Percentiles rank a stretch among this genome's conserved stretches.
Evolutionary conservation across 768 basidiomycete genomes (phyloP).

Genomic region (Cyathus striatus): DNA sequence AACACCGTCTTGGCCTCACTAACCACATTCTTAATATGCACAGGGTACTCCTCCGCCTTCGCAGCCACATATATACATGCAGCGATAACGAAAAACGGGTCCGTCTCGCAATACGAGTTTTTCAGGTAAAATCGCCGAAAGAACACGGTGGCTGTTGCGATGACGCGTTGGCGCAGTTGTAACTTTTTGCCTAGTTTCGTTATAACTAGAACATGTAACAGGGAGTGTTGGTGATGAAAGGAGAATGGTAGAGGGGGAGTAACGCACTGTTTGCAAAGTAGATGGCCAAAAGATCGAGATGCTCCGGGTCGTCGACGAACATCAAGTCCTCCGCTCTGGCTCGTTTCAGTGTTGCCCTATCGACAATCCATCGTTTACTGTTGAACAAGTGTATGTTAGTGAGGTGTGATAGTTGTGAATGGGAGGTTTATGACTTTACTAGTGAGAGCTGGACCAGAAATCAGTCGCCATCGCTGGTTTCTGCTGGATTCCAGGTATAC

Average conservation of each 20-base stretch:
- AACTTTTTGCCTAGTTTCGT: slow-evolving; percentile 84
- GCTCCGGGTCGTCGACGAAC: slow-evolving; percentile 75
- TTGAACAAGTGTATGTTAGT: slow-evolving; percentile 9
- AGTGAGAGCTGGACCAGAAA: slow-evolving; percentile 91
- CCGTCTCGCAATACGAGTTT: slow-evolving; percentile 93
- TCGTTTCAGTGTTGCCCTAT: slow-evolving; percentile 66
- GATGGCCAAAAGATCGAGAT: slow-evolving; percentile 77
- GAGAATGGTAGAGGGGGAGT: no score
- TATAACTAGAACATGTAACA: slow-evolving; percentile 50
- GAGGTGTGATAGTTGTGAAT: background rate
- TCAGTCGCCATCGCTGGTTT: slow-evolving; percentile 95
- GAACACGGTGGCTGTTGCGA: slow-evolving; percentile 92
- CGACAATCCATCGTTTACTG: slow-evolving; percentile 91
- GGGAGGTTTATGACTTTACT: slow-evolving; percentile 51
- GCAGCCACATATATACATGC: slow-evolving; percentile 96
- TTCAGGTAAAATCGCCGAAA: slow-evolving; percentile 97
- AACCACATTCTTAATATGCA: slow-evolving; percentile 91
- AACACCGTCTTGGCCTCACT: slow-evolving; percentile 78
- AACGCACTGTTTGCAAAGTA: slow-evolving; percentile 83
- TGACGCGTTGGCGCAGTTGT: slow-evolving; percentile 79
- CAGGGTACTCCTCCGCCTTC: slow-evolving; percentile 94
- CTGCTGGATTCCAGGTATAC: no score
- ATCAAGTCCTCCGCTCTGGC: slow-evolving; percentile 75
- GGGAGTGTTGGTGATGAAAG: no score
- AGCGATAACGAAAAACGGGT: slow-evolving; percentile 87